These are phyloP conservation scores for Fusarium chaquense DNA, from an alignment of 2,329 filamentous ascomycete genomes.

Conservation along the genomic window DNA sequence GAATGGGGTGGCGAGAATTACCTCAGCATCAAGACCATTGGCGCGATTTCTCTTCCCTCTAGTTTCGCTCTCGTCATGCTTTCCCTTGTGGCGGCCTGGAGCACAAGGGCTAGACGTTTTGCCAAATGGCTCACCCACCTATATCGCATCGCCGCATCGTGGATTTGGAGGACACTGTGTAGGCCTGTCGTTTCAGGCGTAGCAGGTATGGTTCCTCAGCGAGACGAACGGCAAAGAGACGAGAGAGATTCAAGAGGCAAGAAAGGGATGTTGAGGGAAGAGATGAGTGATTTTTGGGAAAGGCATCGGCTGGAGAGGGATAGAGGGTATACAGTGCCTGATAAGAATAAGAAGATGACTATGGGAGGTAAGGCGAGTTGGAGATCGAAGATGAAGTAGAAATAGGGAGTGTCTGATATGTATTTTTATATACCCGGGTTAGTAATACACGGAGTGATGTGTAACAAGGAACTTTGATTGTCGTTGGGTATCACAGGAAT, in stretches of 20 bases:
- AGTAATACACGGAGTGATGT: not conserved
- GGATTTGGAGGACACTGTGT: constrained; percentile 43
- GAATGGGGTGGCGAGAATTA: constrained; percentile 68
- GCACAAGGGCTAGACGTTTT: constrained; percentile 56
- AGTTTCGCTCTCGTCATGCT: constrained; percentile 62
- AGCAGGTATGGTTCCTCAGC: constrained; percentile 34
- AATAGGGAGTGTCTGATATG: not conserved
- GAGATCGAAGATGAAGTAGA: constrained; percentile 25
- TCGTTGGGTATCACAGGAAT: not conserved
- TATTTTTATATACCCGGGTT: not conserved
- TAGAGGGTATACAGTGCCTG: constrained; percentile 55
- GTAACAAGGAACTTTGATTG: rapidly evolving
- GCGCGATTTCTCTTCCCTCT: constrained; percentile 61
- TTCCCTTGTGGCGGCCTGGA: constrained; percentile 69
- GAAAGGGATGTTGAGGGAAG: constrained; percentile 42
- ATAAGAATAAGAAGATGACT: constrained; percentile 51
- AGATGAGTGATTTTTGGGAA: constrained; percentile 58
- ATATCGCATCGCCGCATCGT: constrained; percentile 27
- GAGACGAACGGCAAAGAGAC: constrained; percentile 35
- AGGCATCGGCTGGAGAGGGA: constrained; percentile 56
- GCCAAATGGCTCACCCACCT: constrained; percentile 43
- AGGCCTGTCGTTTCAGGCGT: constrained; percentile 36
- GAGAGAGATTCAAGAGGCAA: constrained; percentile 34
- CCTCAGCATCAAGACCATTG: constrained; percentile 59
- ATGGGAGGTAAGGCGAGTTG: constrained; percentile 21